Evolutionary conservation across 2,329 filamentous ascomycete genomes (phyloP), one percentile per base, ranked within the genome.

Genomic region (Trichophyton rubrum): DNA sequence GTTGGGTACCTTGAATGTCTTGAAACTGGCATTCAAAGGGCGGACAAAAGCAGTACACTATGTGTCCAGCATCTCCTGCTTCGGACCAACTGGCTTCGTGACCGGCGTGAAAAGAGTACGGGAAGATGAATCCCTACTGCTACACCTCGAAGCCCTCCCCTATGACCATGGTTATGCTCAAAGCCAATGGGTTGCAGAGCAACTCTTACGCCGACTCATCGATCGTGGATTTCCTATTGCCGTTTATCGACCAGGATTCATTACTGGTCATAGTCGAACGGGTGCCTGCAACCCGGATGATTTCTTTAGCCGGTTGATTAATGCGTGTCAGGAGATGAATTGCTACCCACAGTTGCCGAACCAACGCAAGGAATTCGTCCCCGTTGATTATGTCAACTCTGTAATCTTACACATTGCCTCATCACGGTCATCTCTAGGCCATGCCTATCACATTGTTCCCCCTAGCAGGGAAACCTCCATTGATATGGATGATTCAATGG

Each of bases 171-270:
- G 27, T 6, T 30, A 30, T 30, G 27, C 27, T 6, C 27, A 30
- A 30, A 30, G 27, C 27, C 27, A 30, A 6, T 30, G 27, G 27
- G 27, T 30, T 6, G 38, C 69, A 0, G 61, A 63, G 1, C 62
- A 67, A 0, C 61, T 70, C 1, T 80, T 89, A 13, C 81, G 87
- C 27, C 85, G 87, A 69, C 88, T 89, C 15, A 88, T 89, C 55
- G 78, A 77, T 56, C 82, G 87, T 45, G 89, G 89, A 8, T 82
- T 95, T 0, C 77, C 75, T 0, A 88, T 88, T 8, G 80, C 84
- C 20, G 81, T 95, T 30, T 79, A 95, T 53, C 82, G 90, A 3
- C 86, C 90, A 0, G 89, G 90, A 4, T 95, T 95, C 68, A 83
- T 95, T 47, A 80, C 85, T 1, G 90, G 90, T 1, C 83, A 90